Conservation (phyloP, 2,329 filamentous ascomycete species). For the Alternaria incomplexa region DNA sequence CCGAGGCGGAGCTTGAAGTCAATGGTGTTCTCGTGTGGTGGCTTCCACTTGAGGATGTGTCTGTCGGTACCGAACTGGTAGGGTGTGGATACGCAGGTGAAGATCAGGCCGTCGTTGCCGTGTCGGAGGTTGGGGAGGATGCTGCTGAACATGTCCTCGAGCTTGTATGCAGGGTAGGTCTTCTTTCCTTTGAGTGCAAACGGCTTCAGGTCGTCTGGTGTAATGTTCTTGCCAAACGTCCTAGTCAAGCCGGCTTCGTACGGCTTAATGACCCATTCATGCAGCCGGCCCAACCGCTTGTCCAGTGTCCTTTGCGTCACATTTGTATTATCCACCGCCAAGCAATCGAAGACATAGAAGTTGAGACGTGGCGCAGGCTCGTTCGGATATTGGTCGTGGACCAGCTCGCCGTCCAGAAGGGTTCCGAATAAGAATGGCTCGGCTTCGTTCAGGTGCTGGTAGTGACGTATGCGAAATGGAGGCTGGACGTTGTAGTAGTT, state of each 20-base stretch:
- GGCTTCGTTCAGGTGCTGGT: slow-evolving; percentile 61
- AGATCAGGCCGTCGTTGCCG: slow-evolving; percentile 95
- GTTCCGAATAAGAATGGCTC: slow-evolving; percentile 77
- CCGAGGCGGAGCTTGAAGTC: slow-evolving; percentile 82
- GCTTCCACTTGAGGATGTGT: slow-evolving; percentile 98
- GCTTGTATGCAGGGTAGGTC: slow-evolving; percentile 86
- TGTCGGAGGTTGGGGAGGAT: slow-evolving; percentile 84
- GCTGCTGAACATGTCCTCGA: slow-evolving; percentile 78
- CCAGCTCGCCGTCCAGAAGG: slow-evolving; percentile 90
- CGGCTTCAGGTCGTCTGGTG: slow-evolving; percentile 56
- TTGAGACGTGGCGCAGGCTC: slow-evolving; percentile 71
- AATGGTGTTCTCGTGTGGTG: slow-evolving; percentile 90
- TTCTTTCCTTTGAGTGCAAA: slow-evolving; percentile 88
- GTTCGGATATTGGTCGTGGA: slow-evolving; percentile 75
- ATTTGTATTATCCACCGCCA: slow-evolving; percentile 77
- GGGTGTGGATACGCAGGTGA: slow-evolving; percentile 86
- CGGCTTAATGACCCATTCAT: slow-evolving; percentile 74
- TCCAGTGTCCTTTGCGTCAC: slow-evolving; percentile 82
- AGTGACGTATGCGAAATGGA: slow-evolving; percentile 79
- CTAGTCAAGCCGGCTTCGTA: slow-evolving; percentile 65
- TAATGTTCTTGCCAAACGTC: slow-evolving; percentile 59
- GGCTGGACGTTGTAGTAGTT: slow-evolving; percentile 87
- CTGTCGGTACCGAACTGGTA: slow-evolving; percentile 92
- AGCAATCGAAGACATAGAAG: slow-evolving; percentile 92
- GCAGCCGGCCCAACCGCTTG: slow-evolving; percentile 87